These are phyloP conservation scores for Sporisorium graminicola DNA, from an alignment of 1,284 basidiomycete genomes.

Conservation along the genomic window DNA sequence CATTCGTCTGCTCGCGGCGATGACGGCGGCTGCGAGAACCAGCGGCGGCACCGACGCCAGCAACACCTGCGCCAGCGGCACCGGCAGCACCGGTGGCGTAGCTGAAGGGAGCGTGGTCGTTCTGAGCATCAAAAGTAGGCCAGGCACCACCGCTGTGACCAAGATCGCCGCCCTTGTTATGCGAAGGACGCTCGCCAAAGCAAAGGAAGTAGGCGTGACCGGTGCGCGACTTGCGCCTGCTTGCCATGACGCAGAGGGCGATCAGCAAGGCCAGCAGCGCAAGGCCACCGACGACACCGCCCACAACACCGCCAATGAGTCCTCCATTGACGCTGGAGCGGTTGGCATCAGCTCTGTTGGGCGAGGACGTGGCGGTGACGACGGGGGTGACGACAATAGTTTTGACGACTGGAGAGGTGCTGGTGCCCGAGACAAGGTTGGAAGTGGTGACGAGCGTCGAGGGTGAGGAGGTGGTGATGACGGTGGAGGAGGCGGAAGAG, in stretches of 20 bases:
- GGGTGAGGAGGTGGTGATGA: constrained; percentile 44
- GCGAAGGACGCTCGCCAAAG: constrained; percentile 51
- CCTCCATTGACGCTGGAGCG: constrained; percentile 52
- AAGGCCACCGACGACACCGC: constrained; percentile 60
- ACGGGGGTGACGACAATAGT: constrained; percentile 37
- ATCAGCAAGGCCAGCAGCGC: constrained; percentile 48
- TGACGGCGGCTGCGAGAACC: constrained; percentile 27
- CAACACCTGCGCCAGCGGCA: constrained; percentile 23
- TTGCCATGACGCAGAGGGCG: constrained; percentile 38
- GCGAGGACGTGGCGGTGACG: constrained; percentile 36
- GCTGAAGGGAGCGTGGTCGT: constrained; percentile 21
- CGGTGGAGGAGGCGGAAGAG: constrained; percentile 18
- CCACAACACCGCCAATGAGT: constrained; percentile 61
- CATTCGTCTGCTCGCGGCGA: constrained; percentile 32
- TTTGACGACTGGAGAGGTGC: constrained; percentile 40
- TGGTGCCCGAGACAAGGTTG: constrained; percentile 40
- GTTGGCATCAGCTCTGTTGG: constrained; percentile 14
- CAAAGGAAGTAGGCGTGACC: constrained; percentile 62
- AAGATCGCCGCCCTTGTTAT: constrained; percentile 30
- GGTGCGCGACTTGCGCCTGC: constrained; percentile 50
- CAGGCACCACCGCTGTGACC: constrained; percentile 51
- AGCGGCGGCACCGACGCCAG: constrained; percentile 30
- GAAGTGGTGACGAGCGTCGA: constrained; percentile 42
- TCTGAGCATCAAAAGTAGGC: constrained; percentile 58
- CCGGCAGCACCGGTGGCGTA: constrained; percentile 28